Base-by-base conservation (phyloP, 1,284 basidiomycete genomes). In the Ceratobasidium sp. region DNA sequence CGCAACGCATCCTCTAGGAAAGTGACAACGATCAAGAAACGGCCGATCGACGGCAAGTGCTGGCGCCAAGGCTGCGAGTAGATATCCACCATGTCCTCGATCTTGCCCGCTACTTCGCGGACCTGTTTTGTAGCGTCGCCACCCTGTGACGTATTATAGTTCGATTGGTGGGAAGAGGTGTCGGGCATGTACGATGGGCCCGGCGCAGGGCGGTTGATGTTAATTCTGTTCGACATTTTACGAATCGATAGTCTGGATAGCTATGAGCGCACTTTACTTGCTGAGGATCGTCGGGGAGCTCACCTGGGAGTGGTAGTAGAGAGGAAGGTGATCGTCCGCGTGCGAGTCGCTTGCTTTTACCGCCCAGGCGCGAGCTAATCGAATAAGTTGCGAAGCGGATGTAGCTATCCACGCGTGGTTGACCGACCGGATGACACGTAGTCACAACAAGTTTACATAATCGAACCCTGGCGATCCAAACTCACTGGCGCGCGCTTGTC, bases 11-110 rank as follows among this genome's bases (percentile, higher is more conserved):
- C 96, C 83, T 99, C 96, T 78, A 96, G 82, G 82, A 99, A 99
- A 4, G 96, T 99, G 49, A 97, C 94, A 68, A 99, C 94, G 79
- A 99, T 99, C 73, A 99, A 82, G 81, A 98, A 98, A 73, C 97
- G 87, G 72, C 95, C 97, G 78, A 98, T 89, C 57, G 94, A 90
- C 32, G 97, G 96, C 75, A 99, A 85, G 79, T 96, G 91, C 58
- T 97, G 97, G 79, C 92, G 91, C 80, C 98, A 84, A 32, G 97
- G 96, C 77, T 98, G 94, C 6, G 94, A 89, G 81, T 93, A 91
- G 73, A 91, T 89, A 79, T 98, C 97, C 77, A 98, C 87, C 73
- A 89, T 82, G 80, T 99, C 97, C 82, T 99, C 97, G 70, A 94
- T 85, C 78, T 90, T 87, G 77, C 86, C 87, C 75, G 89, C 90